Conservation (phyloP, 108 stramenopile genomes). For the Pinguiococcus pyrenoidosus region DNA sequence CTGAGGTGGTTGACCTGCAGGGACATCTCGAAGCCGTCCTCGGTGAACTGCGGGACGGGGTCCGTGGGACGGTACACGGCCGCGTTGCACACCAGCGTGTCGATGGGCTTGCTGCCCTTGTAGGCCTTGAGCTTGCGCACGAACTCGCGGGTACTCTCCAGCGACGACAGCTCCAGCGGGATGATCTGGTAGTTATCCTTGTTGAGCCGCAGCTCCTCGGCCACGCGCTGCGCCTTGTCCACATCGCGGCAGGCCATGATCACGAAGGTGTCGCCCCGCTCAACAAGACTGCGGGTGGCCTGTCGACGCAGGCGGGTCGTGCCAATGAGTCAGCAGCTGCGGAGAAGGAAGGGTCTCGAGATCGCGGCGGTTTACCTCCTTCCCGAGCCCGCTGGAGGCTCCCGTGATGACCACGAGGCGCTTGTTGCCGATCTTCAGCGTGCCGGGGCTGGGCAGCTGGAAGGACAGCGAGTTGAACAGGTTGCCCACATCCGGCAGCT, state of each 20-base stretch:
- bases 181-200: slow-evolving; percentile 38
- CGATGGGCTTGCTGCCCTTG: slow-evolving; percentile 62
- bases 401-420: slow-evolving; percentile 73
- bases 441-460: too few relatives aligned
- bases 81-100: slow-evolving; percentile 85
- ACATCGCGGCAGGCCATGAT: slow-evolving; percentile 80
- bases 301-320: too few relatives aligned
- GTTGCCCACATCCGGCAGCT: too few relatives aligned
- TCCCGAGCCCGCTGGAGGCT: slow-evolving; percentile 74
- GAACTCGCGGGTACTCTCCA: slow-evolving; percentile 73
- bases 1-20: slow-evolving; percentile 93
- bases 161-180: slow-evolving; percentile 76
- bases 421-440: slow-evolving; percentile 61
- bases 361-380: too few relatives aligned
- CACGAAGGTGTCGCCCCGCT: slow-evolving; percentile 73
- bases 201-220: slow-evolving; percentile 19
- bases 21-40: slow-evolving; percentile 90
- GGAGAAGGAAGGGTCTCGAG: too few relatives aligned
- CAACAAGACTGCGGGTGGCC: slow-evolving; percentile 57
- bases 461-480: too few relatives aligned
- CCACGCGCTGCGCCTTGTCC: slow-evolving; percentile 36
- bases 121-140: slow-evolving; percentile 84
- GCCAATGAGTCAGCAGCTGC: too few relatives aligned
- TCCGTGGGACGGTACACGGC: slow-evolving; percentile 84
- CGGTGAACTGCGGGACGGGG: slow-evolving; percentile 69